These are phyloP conservation scores for Aspergillus fructus DNA, from an alignment of 2,329 filamentous ascomycete species.

Conservation along the genomic window DNA sequence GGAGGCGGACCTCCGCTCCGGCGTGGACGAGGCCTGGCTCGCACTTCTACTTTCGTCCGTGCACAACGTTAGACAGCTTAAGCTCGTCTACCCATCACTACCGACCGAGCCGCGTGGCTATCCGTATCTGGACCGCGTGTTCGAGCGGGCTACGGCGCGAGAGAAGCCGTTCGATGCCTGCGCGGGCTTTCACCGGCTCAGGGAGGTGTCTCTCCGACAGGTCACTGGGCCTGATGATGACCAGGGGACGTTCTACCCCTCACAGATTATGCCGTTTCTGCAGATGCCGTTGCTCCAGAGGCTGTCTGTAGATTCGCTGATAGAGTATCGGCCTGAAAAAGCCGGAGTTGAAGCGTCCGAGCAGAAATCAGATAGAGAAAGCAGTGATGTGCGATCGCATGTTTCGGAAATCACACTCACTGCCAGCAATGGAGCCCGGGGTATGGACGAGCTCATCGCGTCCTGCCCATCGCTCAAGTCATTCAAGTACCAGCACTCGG, in stretches of 20 bases:
- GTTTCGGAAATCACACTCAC: conserved; percentile 27
- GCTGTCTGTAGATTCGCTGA: conserved; percentile 25
- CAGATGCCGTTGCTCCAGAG: conserved; percentile 24
- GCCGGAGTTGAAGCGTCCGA: neutral
- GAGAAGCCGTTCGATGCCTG: conserved; percentile 19
- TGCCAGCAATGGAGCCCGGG: conserved; percentile 25
- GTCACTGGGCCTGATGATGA: conserved; percentile 7
- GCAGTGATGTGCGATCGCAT: too few relatives aligned
- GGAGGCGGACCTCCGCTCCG: conserved; percentile 21
- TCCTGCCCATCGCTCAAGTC: conserved; percentile 24
- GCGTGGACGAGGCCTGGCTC: conserved; percentile 27
- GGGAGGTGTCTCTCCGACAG: conserved; percentile 20
- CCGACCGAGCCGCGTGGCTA: conserved; percentile 1
- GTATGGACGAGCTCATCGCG: conserved; percentile 24
- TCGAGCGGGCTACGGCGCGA: conserved; percentile 21
- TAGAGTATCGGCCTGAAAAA: conserved; percentile 18
- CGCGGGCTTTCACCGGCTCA: conserved; percentile 20
- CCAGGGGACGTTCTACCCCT: conserved; percentile 12
- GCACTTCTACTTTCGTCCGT: conserved; percentile 26
- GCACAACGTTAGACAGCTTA: conserved; percentile 23
- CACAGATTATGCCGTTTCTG: conserved; percentile 27
- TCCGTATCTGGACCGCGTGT: conserved; percentile 20
- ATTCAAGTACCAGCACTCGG: conserved; percentile 34
- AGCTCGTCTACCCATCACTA: conserved; percentile 20
- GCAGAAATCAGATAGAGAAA: neutral